These are phyloP conservation scores for Auricularia heimuer DNA, from an alignment of 768 basidiomycete genomes.

Conservation along the genomic window DNA sequence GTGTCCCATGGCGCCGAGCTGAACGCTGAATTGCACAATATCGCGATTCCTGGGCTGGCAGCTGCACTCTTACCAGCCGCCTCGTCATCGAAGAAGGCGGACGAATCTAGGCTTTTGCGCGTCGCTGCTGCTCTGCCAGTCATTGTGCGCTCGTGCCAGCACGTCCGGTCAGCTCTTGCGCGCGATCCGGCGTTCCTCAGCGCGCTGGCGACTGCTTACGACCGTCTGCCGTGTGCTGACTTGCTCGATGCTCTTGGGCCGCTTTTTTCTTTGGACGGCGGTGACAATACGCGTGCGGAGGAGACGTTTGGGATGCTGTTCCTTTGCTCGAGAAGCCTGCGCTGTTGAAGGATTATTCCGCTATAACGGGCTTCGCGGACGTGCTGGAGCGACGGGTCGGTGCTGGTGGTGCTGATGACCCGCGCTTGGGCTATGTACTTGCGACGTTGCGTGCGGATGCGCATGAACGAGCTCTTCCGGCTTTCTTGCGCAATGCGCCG, in stretches of 20 bases:
- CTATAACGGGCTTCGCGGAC: not conserved
- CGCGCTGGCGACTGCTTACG: not conserved
- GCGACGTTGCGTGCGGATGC: slow-evolving; percentile 17
- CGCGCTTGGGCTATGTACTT: not conserved
- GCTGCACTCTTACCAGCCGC: not conserved
- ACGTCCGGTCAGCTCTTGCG: not conserved
- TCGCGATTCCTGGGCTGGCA: not conserved
- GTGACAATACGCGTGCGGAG: not conserved
- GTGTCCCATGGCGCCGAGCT: not conserved
- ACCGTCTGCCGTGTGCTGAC: not conserved
- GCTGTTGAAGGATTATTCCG: not conserved
- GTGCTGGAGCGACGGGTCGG: slow-evolving; percentile 5
- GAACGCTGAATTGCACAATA: not conserved
- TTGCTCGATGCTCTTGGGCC: not conserved
- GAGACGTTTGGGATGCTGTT: not conserved
- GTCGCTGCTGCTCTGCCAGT: not conserved
- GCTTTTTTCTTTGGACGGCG: not conserved
- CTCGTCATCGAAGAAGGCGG: not conserved
- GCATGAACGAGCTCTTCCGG: slow-evolving; percentile 21
- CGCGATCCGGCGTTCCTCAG: not conserved
- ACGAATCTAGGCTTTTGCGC: not conserved
- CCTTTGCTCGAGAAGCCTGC: not conserved
- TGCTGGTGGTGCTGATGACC: slow-evolving; percentile 7
- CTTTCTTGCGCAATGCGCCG: slow-evolving; percentile 43
- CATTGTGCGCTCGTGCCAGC: not conserved